Conservation (phyloP, 2,329 filamentous ascomycete genomes). For the Apiospora hydei region DNA sequence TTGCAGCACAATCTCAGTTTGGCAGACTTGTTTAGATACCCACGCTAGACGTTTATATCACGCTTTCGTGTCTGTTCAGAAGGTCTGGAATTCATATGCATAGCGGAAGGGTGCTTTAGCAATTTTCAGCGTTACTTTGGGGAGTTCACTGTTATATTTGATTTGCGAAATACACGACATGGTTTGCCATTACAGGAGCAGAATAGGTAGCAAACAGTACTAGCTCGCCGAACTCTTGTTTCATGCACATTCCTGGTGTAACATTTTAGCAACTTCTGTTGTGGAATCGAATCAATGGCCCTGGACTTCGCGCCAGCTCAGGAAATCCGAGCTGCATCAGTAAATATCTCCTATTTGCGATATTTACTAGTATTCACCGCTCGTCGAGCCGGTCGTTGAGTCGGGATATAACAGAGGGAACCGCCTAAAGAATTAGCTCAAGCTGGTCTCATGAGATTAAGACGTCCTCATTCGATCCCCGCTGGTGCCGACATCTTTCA, state of each 20-base stretch:
- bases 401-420: neutral
- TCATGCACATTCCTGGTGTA: neutral
- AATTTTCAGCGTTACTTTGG: neutral
- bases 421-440: neutral
- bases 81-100: neutral
- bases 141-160: neutral
- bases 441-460: neutral
- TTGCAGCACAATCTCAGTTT: conserved; percentile 7
- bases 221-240: neutral
- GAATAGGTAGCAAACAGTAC: neutral
- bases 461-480: neutral
- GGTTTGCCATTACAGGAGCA: neutral
- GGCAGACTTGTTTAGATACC: conserved; percentile 19
- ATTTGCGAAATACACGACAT: neutral
- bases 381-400: neutral
- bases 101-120: neutral
- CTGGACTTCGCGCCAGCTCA: too few relatives aligned
- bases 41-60: conserved; percentile 3
- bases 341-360: too few relatives aligned
- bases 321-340: too few relatives aligned
- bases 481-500: conserved; percentile 5
- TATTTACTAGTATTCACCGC: neutral
- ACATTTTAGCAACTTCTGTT: too few relatives aligned
- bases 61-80: neutral
- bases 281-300: too few relatives aligned